phyloP scores from a whole-genome alignment of 108 stramenopile species.

The Discostella stelligeroides region DNA sequence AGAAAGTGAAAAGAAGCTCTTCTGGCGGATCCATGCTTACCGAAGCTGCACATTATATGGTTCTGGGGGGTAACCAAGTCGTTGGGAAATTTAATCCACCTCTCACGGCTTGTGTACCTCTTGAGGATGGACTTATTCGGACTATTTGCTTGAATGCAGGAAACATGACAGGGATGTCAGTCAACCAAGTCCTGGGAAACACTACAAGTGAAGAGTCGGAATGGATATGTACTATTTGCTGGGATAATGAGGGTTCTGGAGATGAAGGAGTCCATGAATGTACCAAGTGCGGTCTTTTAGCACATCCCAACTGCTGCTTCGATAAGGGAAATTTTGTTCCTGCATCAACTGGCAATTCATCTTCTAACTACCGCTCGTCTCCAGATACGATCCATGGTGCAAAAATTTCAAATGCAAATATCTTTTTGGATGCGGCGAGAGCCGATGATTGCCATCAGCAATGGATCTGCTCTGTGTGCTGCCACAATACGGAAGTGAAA shows the following conservation, averaged over 20 bases:
- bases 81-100: constrained; percentile 23
- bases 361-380: neutral
- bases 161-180: constrained; percentile 39
- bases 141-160: constrained; percentile 63
- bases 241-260: constrained; percentile 49
- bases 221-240: constrained; percentile 63
- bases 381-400: neutral
- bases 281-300: constrained; percentile 54
- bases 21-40: constrained; percentile 1
- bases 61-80: neutral
- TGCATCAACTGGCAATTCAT: neutral
- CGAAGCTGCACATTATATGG: neutral
- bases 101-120: constrained; percentile 56
- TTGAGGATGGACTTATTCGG: constrained; percentile 54
- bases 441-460: neutral
- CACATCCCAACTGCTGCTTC: constrained; percentile 56
- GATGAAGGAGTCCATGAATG: constrained; percentile 49
- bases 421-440: neutral
- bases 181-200: constrained; percentile 32
- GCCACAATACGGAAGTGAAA: constrained; percentile 24
- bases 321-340: constrained; percentile 39
- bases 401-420: neutral
- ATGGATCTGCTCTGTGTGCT: constrained; percentile 55
- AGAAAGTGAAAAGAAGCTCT: constrained; percentile 11
- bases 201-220: constrained; percentile 17